Evolutionary conservation across 768 basidiomycete genomes (phyloP).

Genomic region (Tulasnella sp.): DNA sequence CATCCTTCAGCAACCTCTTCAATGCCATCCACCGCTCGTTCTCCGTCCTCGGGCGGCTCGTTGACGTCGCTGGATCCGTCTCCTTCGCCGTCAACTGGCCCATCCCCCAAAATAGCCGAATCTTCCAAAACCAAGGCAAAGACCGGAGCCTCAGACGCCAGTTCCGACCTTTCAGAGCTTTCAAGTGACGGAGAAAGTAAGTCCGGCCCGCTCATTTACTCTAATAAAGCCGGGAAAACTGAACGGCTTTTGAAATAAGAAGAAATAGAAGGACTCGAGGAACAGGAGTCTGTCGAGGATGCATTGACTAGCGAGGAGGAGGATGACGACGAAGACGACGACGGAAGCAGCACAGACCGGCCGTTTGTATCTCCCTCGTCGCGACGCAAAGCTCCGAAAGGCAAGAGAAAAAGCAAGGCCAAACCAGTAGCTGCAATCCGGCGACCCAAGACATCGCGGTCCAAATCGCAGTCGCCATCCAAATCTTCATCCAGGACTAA

Average conservation of each 20-base stretch:
- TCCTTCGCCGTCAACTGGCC: slow-evolving; percentile 10
- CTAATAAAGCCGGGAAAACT: background rate
- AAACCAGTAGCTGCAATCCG: background rate
- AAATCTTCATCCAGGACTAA: slow-evolving; percentile 24
- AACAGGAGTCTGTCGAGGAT: slow-evolving; percentile 8
- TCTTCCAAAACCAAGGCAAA: background rate
- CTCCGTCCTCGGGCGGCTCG: slow-evolving; percentile 29
- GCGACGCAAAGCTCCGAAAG: background rate
- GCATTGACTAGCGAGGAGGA: slow-evolving; percentile 9
- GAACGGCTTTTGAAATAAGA: background rate
- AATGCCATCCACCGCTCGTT: background rate
- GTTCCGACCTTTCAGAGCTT: slow-evolving; percentile 28
- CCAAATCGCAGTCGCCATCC: slow-evolving; percentile 28
- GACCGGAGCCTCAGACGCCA: slow-evolving; percentile 28
- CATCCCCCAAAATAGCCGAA: background rate
- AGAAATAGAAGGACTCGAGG: background rate
- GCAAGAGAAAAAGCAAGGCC: slow-evolving; percentile 13
- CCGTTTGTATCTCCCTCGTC: slow-evolving; percentile 23
- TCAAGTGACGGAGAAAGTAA: slow-evolving; percentile 30
- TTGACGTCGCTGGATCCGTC: slow-evolving; percentile 30
- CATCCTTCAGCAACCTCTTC: background rate
- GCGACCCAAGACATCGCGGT: slow-evolving; percentile 7
- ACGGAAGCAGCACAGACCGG: slow-evolving; percentile 8
- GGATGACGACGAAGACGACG: slow-evolving; percentile 28
- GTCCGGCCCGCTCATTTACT: background rate